Evolutionary conservation across 495 filamentous ascomycete species (phyloP).

Genomic region (Sordaria brevicollis): DNA sequence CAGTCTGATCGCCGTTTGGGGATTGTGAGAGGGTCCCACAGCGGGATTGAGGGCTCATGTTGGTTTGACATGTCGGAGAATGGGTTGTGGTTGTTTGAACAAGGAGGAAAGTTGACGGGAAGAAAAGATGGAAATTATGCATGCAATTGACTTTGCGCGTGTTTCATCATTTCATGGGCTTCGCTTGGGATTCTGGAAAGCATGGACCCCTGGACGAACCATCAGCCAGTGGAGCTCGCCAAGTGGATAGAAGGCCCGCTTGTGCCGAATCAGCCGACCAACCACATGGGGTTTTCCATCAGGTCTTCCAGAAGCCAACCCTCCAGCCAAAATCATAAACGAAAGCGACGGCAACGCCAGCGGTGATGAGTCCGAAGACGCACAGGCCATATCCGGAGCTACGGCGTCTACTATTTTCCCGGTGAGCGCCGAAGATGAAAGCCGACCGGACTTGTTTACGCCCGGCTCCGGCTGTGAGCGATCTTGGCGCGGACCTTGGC

Average conservation of each 20-base stretch:
- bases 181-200: not conserved
- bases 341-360: not conserved
- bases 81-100: not conserved
- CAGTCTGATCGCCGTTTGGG: not conserved
- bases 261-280: not conserved
- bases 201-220: not conserved
- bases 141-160: not conserved
- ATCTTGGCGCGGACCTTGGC: not conserved
- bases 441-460: not conserved
- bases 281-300: not conserved
- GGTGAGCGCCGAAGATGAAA: not conserved
- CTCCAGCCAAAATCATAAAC: not conserved
- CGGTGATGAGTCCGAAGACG: not conserved
- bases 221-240: not conserved
- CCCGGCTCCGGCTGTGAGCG: not conserved
- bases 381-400: not conserved
- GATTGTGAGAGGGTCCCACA: not conserved
- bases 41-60: not conserved
- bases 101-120: not conserved
- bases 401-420: not conserved
- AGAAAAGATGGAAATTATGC: not conserved
- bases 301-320: not conserved
- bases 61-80: not conserved
- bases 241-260: not conserved
- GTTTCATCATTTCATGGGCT: not conserved